Evolutionary conservation across 1,139 yeast species (phyloP).

Genomic region (Debaryomyces robertsiae): DNA sequence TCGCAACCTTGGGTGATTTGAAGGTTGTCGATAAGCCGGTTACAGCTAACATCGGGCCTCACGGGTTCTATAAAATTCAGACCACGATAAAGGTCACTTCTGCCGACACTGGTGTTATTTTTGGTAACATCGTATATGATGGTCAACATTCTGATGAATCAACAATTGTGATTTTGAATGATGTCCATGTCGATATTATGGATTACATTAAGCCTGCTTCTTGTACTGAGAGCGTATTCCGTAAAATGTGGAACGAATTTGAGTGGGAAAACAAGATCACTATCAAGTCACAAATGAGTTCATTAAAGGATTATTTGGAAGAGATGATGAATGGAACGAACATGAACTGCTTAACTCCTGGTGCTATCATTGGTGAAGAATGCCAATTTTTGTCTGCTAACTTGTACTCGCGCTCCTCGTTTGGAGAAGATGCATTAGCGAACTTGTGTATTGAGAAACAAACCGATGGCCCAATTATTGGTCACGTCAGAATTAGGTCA

Average conservation of each 20-base stretch:
- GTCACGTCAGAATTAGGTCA: constrained; percentile 95
- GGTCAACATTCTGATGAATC: constrained; percentile 93
- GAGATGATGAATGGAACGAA: constrained; percentile 82
- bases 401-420: constrained; percentile 87
- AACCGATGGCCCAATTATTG: constrained; percentile 75
- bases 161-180: constrained; percentile 88
- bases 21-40: constrained; percentile 93
- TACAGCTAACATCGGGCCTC: constrained; percentile 93
- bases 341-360: constrained; percentile 92
- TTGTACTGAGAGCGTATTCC: constrained; percentile 86
- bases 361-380: constrained; percentile 82
- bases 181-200: constrained; percentile 94
- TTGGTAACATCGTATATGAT: constrained; percentile 95
- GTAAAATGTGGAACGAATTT: constrained; percentile 98
- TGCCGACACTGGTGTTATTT: constrained; percentile 96
- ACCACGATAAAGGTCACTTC: constrained; percentile 93
- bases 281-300: constrained; percentile 67
- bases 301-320: constrained; percentile 79
- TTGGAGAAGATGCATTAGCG: constrained; percentile 98
- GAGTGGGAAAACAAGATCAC: constrained; percentile 99
- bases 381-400: constrained; percentile 95
- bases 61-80: constrained; percentile 89
- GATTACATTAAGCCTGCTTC: constrained; percentile 95
- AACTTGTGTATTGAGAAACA: constrained; percentile 90
- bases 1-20: constrained; percentile 94